Conservation (phyloP, 176 grass and related monocot genomes). For the Themeda triandra region DNA sequence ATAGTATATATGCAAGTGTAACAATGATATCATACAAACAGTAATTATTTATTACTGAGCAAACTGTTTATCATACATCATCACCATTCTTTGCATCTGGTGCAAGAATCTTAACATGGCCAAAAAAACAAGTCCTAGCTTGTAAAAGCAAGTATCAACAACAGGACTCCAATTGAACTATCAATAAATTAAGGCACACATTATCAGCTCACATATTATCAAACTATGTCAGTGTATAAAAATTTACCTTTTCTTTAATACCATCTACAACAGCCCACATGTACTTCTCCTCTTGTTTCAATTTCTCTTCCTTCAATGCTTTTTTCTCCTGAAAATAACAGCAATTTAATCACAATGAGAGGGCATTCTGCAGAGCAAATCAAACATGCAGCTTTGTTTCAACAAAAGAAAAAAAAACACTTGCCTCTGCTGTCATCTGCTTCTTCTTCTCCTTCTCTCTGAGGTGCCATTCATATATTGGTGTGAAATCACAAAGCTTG, state of each 20-base stretch:
- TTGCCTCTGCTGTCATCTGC: conserved; percentile 92
- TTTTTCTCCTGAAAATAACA: conserved; percentile 81
- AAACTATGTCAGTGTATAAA: background rate
- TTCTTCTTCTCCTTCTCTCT: conserved; percentile 95
- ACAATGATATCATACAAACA: too few species aligned
- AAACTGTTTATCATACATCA: too few species aligned
- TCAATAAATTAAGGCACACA: background rate
- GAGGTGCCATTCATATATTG: conserved; percentile 96
- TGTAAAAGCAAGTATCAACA: too few species aligned
- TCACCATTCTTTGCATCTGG: too few species aligned
- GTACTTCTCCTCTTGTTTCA: conserved; percentile 87
- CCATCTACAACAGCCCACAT: conserved; percentile 97
- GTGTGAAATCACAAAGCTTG: too few species aligned
- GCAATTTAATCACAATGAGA: background rate
- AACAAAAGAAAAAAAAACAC: background rate
- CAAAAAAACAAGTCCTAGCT: too few species aligned
- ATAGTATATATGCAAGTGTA: too few species aligned
- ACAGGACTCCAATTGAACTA: background rate
- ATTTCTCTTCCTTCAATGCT: conserved; percentile 69
- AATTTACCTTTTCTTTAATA: conserved; percentile 84
- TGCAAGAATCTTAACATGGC: conserved; percentile 2
- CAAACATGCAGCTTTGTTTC: background rate
- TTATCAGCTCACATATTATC: background rate
- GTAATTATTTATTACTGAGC: too few species aligned
- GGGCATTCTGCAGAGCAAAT: conserved; percentile 7